Evolutionary conservation across 2,329 filamentous ascomycete species (phyloP).

Genomic region (Domatiomyces globalis): DNA sequence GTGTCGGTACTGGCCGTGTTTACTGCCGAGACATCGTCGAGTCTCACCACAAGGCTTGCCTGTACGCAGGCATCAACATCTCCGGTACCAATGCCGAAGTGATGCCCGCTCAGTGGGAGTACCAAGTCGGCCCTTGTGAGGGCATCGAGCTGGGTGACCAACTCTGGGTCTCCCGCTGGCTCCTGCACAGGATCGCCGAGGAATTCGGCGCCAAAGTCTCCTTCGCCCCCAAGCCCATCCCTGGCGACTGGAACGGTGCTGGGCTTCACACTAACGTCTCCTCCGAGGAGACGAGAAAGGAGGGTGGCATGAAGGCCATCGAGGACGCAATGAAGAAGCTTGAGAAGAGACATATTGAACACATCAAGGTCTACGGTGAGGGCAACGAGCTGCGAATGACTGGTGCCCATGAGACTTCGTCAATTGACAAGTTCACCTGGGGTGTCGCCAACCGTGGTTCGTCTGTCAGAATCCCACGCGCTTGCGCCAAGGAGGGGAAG

Average conservation of each 20-base stretch:
- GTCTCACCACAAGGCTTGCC: conserved; percentile 77
- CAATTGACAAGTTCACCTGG: conserved; percentile 84
- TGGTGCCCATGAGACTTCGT: conserved; percentile 83
- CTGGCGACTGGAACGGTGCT: conserved; percentile 93
- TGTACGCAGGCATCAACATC: conserved; percentile 84
- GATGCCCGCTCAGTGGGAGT: conserved; percentile 97
- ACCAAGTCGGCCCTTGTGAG: conserved; percentile 80
- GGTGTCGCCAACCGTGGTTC: conserved; percentile 93
- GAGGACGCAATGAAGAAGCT: conserved; percentile 76
- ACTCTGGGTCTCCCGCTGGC: conserved; percentile 84
- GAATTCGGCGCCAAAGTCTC: conserved; percentile 95
- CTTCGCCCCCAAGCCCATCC: conserved; percentile 88
- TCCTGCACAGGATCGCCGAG: conserved; percentile 81
- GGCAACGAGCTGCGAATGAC: conserved; percentile 92
- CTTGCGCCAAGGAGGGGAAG: conserved; percentile 72
- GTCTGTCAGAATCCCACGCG: conserved; percentile 81
- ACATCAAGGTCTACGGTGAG: conserved; percentile 88
- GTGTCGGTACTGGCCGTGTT: conserved; percentile 93
- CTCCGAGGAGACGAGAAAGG: conserved; percentile 70
- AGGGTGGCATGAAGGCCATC: conserved; percentile 92
- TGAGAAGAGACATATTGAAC: conserved; percentile 61
- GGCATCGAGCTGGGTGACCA: conserved; percentile 92
- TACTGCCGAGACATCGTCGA: conserved; percentile 97
- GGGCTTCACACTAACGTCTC: conserved; percentile 92
- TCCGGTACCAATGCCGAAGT: conserved; percentile 98